Percentiles rank a stretch among this genome's conserved stretches.
These are phyloP conservation scores for Millerozyma miso DNA, from an alignment of 805 yeast genomes.

Conservation along the genomic window DNA sequence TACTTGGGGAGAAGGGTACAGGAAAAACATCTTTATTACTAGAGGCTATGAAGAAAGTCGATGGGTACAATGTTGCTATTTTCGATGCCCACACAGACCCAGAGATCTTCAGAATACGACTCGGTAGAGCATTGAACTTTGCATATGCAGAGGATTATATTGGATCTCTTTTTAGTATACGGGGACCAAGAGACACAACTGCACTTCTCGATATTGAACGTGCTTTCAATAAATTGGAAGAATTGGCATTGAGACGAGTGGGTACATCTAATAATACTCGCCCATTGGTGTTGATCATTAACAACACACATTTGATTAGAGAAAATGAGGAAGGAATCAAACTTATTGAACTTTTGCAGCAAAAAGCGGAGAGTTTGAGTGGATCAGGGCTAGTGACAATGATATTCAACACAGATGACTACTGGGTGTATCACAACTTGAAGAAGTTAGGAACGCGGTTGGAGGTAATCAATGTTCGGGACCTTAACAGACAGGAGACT, in stretches of 20 bases:
- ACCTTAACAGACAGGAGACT: constrained; percentile 54
- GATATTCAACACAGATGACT: constrained; percentile 77
- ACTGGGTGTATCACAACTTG: constrained; percentile 80
- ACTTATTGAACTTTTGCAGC: constrained; percentile 71
- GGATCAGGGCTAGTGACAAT: constrained; percentile 70
- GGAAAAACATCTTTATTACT: constrained; percentile 76
- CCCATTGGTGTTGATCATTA: constrained; percentile 69
- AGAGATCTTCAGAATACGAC: constrained; percentile 69
- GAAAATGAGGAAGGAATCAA: constrained; percentile 72
- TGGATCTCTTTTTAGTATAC: constrained; percentile 72
- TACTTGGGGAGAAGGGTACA: constrained; percentile 84
- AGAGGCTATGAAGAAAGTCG: constrained; percentile 62
- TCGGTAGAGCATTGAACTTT: constrained; percentile 72
- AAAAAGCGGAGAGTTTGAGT: constrained; percentile 73
- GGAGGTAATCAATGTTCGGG: constrained; percentile 66
- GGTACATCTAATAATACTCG: constrained; percentile 31
- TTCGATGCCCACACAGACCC: constrained; percentile 85
- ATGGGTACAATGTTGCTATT: constrained; percentile 61
- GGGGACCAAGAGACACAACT: constrained; percentile 84
- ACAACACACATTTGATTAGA: constrained; percentile 69
- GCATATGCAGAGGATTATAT: constrained; percentile 77
- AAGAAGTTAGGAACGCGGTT: constrained; percentile 68
- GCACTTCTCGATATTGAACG: constrained; percentile 79
- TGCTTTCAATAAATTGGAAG: constrained; percentile 72
- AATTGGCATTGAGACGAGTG: constrained; percentile 55